These are phyloP conservation scores for Hibiscus syriacus DNA, from an alignment of 345 rosid genomes.

Conservation along the genomic window DNA sequence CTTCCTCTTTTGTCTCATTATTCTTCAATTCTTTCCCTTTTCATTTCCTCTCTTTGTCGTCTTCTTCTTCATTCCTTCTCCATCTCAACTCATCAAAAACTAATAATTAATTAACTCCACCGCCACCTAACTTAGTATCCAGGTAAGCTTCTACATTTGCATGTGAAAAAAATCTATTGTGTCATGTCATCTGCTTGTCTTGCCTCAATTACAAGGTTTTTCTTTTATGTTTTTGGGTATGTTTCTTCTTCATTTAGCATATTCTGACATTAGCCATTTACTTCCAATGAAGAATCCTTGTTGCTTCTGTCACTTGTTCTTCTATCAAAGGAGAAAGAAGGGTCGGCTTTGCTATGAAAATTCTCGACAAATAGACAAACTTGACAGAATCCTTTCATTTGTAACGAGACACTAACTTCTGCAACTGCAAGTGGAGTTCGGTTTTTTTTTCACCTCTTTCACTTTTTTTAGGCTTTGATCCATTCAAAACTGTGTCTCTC, in stretches of 20 bases:
- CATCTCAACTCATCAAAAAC: background rate
- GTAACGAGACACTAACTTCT: slow-evolving; percentile 21
- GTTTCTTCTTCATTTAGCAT: slow-evolving; percentile 2
- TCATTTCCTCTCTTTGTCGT: slow-evolving; percentile 1
- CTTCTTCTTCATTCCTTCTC: slow-evolving; percentile 18
- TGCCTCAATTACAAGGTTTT: background rate
- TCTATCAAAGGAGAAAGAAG: background rate
- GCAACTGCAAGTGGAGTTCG: slow-evolving; percentile 14
- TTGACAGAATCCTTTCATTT: slow-evolving; percentile 28
- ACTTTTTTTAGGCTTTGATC: slow-evolving; percentile 26
- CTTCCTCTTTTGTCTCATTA: slow-evolving; percentile 2
- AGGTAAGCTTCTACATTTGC: slow-evolving; percentile 19
- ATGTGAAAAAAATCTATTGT: background rate
- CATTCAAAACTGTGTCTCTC: slow-evolving; percentile 20
- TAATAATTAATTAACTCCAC: background rate
- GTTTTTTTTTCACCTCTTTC: slow-evolving; percentile 1
- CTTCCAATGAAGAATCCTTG: too few relatives aligned
- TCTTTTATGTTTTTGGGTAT: slow-evolving; percentile 18
- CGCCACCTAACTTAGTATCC: background rate
- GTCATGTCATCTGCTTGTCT: background rate
- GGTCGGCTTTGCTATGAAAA: slow-evolving; percentile 32
- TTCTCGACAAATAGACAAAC: slow-evolving; percentile 43
- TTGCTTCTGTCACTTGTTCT: too few relatives aligned
- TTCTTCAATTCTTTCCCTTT: slow-evolving; percentile 1
- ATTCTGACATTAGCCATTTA: too few relatives aligned